Conservation (phyloP, 306 rosid genomes). For the Fragaria iinumae region DNA sequence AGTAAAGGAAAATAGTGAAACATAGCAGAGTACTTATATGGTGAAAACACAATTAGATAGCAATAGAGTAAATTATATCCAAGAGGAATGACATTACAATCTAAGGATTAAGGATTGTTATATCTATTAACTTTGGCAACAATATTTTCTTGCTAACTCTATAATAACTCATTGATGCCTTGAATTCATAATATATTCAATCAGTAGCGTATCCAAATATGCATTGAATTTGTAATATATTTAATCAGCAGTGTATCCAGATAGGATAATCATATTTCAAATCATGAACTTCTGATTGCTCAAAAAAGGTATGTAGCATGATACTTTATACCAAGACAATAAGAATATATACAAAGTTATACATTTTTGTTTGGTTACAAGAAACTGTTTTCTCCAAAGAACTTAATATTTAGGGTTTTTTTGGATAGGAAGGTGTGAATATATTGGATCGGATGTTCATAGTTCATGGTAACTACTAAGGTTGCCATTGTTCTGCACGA, state of each 20-base stretch:
- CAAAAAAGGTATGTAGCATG: neutral
- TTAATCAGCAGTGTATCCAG: neutral
- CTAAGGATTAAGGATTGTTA: neutral
- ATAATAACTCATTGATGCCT: neutral
- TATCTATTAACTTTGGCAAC: neutral
- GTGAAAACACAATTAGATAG: neutral
- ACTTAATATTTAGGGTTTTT: neutral
- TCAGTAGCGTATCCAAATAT: neutral
- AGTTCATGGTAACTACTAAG: neutral
- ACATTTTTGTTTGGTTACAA: neutral
- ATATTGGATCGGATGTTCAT: neutral
- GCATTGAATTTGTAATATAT: neutral
- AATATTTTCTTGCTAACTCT: neutral
- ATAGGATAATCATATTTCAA: conserved; percentile 2
- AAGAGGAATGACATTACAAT: neutral
- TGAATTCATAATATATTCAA: neutral
- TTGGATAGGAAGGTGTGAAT: neutral
- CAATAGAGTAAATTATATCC: neutral
- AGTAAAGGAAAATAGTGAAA: neutral
- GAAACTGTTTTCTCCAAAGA: neutral
- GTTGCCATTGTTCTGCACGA: neutral
- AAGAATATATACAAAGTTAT: neutral
- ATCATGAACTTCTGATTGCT: neutral
- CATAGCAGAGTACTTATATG: neutral
- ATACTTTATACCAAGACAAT: neutral